Conservation (phyloP, 495 filamentous ascomycete genomes). For the Chaetomium tenue region DNA sequence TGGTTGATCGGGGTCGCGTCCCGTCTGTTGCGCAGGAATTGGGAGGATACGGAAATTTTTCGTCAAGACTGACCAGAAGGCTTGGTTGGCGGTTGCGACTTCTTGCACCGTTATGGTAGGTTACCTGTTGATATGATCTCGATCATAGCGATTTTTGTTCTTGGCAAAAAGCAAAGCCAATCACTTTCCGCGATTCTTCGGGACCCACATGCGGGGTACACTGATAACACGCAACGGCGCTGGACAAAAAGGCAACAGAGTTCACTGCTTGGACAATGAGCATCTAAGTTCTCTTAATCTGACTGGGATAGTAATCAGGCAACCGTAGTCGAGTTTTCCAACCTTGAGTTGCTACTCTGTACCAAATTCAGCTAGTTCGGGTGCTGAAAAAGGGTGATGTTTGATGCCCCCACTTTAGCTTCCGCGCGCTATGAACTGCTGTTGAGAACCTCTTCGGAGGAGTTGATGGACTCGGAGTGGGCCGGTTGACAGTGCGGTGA, state of each 20-base stretch:
- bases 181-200: conserved; percentile 21
- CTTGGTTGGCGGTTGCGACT: conserved; percentile 8
- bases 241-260: background rate
- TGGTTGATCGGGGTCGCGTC: background rate
- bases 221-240: background rate
- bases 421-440: background rate
- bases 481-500: background rate
- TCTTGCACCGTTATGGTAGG: conserved; percentile 13
- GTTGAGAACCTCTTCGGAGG: background rate
- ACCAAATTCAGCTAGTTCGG: no score
- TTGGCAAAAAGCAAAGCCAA: conserved; percentile 22
- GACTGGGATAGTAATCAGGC: background rate
- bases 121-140: conserved; percentile 24
- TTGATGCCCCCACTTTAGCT: background rate
- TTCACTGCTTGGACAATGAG: background rate
- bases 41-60: background rate
- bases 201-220: conserved; percentile 23
- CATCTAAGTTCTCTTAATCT: background rate
- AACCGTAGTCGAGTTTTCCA: no score
- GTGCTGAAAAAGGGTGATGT: background rate
- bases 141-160: conserved; percentile 28
- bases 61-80: background rate
- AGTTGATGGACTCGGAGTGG: background rate
- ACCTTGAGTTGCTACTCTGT: no score
- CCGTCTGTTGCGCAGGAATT: background rate